Percentiles rank a stretch among this genome's conserved stretches.
Evolutionary conservation across 2,329 filamentous ascomycete species (phyloP).

Genomic region (Cladosporium sp.): DNA sequence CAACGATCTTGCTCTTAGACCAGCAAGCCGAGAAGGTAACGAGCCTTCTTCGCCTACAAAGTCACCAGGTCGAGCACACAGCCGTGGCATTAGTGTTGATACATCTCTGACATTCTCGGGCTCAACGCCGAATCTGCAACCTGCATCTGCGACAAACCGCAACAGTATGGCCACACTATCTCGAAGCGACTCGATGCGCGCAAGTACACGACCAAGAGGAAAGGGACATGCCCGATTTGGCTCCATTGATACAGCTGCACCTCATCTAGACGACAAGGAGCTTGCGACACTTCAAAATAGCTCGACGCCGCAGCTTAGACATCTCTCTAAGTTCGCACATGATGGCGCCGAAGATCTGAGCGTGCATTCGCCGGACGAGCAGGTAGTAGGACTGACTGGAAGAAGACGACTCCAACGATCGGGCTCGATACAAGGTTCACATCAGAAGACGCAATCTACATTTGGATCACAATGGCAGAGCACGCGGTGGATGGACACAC

Average conservation of each 20-base stretch:
- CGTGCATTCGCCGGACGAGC: slow-evolving; percentile 71
- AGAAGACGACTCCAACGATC: slow-evolving; percentile 72
- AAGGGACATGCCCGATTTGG: slow-evolving; percentile 31
- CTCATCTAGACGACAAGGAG: slow-evolving; percentile 48
- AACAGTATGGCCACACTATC: slow-evolving; percentile 34
- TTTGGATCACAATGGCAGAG: slow-evolving; percentile 50
- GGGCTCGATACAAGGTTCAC: slow-evolving; percentile 48
- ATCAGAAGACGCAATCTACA: slow-evolving; percentile 43
- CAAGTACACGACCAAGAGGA: slow-evolving; percentile 28
- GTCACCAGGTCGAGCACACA: not conserved
- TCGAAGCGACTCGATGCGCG: slow-evolving; percentile 34
- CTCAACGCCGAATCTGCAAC: not conserved
- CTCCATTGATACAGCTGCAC: slow-evolving; percentile 24
- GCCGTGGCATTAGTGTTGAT: slow-evolving; percentile 9
- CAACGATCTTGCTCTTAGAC: not conserved
- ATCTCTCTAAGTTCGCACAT: slow-evolving; percentile 68
- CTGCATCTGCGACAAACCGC: slow-evolving; percentile 7
- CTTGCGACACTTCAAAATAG: slow-evolving; percentile 80
- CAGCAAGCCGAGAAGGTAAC: not conserved
- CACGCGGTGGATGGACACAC: slow-evolving; percentile 99
- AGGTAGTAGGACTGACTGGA: slow-evolving; percentile 83
- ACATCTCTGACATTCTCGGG: not conserved
- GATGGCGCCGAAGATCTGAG: slow-evolving; percentile 76
- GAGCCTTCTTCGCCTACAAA: slow-evolving; percentile 6
- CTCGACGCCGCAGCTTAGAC: slow-evolving; percentile 86